Evolutionary conservation across 768 basidiomycete genomes (phyloP).

Genomic region (Suillus paluster): DNA sequence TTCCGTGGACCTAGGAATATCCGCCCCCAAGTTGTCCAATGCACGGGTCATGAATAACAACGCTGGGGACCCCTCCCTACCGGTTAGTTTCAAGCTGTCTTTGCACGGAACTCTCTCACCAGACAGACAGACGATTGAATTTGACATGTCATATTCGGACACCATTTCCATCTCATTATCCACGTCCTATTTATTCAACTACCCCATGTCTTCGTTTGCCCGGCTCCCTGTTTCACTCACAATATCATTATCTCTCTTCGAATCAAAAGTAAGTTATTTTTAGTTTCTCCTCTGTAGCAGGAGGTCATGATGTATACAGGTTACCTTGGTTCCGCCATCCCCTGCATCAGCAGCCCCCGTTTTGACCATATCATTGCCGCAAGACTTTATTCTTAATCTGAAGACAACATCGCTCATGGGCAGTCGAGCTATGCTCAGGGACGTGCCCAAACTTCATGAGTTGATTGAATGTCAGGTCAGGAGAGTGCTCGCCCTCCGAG

Average conservation of each 20-base stretch:
- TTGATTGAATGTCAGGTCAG: constrained; percentile 87
- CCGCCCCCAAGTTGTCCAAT: constrained; percentile 78
- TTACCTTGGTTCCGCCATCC: constrained; percentile 65
- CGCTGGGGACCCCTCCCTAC: constrained; percentile 18
- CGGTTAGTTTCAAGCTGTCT: constrained; percentile 30
- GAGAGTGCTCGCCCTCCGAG: constrained; percentile 58
- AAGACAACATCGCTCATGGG: constrained; percentile 92
- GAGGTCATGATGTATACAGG: constrained; percentile 40
- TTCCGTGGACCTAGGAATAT: constrained; percentile 78
- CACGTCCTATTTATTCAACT: constrained; percentile 84
- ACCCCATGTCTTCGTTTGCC: constrained; percentile 81
- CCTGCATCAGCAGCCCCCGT: constrained; percentile 57
- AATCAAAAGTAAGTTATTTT: constrained; percentile 57
- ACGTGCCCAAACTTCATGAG: constrained; percentile 97
- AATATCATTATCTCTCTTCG: constrained; percentile 75
- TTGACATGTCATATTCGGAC: constrained; percentile 86
- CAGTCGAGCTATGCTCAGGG: constrained; percentile 94
- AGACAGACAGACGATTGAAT: constrained; percentile 67
- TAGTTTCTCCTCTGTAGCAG: constrained; percentile 10
- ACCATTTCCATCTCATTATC: constrained; percentile 81
- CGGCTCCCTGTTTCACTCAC: constrained; percentile 82
- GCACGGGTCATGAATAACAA: constrained; percentile 51
- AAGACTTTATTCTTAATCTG: constrained; percentile 86
- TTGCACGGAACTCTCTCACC: constrained; percentile 19
- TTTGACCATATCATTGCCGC: constrained; percentile 75